Conservation (phyloP, 805 yeast species). For the Priceomyces melissophilus region DNA sequence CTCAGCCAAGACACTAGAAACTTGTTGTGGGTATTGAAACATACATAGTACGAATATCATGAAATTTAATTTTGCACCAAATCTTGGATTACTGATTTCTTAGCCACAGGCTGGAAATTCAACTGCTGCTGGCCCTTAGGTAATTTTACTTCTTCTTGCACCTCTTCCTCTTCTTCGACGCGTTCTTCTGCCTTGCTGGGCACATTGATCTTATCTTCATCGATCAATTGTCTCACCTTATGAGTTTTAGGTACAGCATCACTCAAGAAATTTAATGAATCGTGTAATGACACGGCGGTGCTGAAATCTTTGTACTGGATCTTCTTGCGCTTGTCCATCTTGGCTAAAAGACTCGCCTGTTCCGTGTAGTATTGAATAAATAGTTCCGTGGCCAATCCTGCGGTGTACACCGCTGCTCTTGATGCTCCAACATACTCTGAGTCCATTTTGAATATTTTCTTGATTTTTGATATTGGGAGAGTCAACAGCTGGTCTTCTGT, state of each 20-base stretch:
- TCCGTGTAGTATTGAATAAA: conserved; percentile 68
- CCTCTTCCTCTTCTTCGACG: conserved; percentile 6
- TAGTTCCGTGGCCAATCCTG: conserved; percentile 75
- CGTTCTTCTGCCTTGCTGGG: conserved; percentile 12
- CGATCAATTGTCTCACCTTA: conserved; percentile 46
- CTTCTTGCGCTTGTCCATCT: conserved; percentile 63
- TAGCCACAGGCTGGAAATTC: conserved; percentile 10
- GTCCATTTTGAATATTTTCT: conserved; percentile 70
- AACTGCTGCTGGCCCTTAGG: conserved; percentile 43
- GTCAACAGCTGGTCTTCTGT: conserved; percentile 26
- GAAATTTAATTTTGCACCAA: conserved; percentile 14
- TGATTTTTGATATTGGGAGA: conserved; percentile 66
- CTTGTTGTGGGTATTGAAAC: conserved; percentile 27
- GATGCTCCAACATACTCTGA: conserved; percentile 69
- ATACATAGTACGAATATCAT: neutral
- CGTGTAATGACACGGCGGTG: conserved; percentile 55
- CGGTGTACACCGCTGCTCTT: conserved; percentile 66
- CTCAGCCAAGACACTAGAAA: conserved; percentile 24
- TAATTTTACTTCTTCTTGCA: conserved; percentile 11
- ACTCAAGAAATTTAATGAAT: conserved; percentile 57
- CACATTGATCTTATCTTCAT: conserved; percentile 34
- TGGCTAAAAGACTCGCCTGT: conserved; percentile 64
- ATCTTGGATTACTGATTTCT: conserved; percentile 34
- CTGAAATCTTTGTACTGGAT: conserved; percentile 70
- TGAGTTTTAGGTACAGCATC: conserved; percentile 66